These are phyloP conservation scores for Ophiostoma fasciatum DNA, from an alignment of 2,329 filamentous ascomycete genomes.

Conservation along the genomic window DNA sequence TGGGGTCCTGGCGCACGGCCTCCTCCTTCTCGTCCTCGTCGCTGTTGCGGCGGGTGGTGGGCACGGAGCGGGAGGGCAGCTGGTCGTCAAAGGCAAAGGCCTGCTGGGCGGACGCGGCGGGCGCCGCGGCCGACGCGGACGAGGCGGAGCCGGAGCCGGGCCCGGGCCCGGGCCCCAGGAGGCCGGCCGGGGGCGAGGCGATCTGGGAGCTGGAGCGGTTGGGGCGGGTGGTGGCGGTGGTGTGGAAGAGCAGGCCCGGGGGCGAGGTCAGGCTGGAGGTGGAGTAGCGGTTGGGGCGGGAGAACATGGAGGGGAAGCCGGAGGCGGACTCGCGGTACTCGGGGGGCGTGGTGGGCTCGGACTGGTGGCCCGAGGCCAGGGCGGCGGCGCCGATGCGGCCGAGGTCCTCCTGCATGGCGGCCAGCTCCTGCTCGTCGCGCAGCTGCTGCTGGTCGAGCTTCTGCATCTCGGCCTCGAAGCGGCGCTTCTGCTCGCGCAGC, in stretches of 20 bases:
- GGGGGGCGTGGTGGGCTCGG: constrained; percentile 89
- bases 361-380: constrained; percentile 53
- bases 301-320: constrained; percentile 66
- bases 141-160: not conserved
- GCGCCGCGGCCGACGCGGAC: constrained; percentile 16
- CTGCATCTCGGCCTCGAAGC: constrained; percentile 87
- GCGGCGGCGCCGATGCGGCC: constrained; percentile 36
- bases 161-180: too few relatives aligned
- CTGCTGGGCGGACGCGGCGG: too few relatives aligned
- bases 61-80: constrained; percentile 71
- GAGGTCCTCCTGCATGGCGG: constrained; percentile 71
- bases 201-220: constrained; percentile 66
- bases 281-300: constrained; percentile 76
- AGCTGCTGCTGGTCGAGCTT: constrained; percentile 74
- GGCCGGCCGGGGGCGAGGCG: constrained; percentile 57
- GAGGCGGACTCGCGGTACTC: constrained; percentile 64
- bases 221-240: constrained; percentile 56
- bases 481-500: constrained; percentile 73
- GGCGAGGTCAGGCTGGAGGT: constrained; percentile 76
- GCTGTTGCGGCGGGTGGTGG: constrained; percentile 76
- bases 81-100: constrained; percentile 47
- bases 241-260: constrained; percentile 51
- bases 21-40: constrained; percentile 80
- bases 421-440: constrained; percentile 68
- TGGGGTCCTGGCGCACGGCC: constrained; percentile 52